Evolutionary conservation across 768 basidiomycete species (phyloP).

Genomic region (Heimioporus sp.): DNA sequence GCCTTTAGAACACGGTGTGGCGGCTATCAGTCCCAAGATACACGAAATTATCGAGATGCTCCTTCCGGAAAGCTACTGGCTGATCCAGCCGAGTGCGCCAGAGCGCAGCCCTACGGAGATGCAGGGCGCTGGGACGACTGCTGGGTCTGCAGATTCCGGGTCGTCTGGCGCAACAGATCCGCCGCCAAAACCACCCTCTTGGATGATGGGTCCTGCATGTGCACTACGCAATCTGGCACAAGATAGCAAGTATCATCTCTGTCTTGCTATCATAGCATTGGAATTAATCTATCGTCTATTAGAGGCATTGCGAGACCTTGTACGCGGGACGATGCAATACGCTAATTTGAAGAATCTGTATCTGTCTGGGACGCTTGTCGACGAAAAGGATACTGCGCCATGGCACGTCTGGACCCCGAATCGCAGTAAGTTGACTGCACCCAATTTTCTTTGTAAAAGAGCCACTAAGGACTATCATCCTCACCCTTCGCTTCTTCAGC

Average conservation of each 20-base stretch:
- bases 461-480: background rate
- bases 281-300: background rate
- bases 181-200: conserved; percentile 9
- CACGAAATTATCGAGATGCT: conserved; percentile 18
- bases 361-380: conserved; percentile 14
- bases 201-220: conserved; percentile 25
- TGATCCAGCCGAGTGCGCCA: background rate
- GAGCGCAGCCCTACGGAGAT: background rate
- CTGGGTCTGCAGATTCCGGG: background rate
- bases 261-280: background rate
- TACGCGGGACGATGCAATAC: conserved; percentile 6
- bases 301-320: conserved; percentile 10
- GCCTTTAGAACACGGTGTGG: conserved; percentile 14
- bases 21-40: conserved; percentile 3
- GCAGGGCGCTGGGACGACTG: background rate
- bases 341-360: conserved; percentile 15
- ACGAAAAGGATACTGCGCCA: conserved; percentile 11
- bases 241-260: conserved; percentile 2
- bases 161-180: background rate
- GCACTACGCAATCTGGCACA: conserved; percentile 20
- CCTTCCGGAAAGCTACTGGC: conserved; percentile 11
- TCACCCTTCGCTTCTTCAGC: conserved; percentile 1
- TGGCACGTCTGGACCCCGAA: conserved; percentile 19
- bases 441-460: background rate
- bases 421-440: conserved; percentile 2